Percentiles rank a stretch among this genome's conserved stretches.
Conservation (phyloP, 805 yeast species). For the Zygoascus biomembranicola region DNA sequence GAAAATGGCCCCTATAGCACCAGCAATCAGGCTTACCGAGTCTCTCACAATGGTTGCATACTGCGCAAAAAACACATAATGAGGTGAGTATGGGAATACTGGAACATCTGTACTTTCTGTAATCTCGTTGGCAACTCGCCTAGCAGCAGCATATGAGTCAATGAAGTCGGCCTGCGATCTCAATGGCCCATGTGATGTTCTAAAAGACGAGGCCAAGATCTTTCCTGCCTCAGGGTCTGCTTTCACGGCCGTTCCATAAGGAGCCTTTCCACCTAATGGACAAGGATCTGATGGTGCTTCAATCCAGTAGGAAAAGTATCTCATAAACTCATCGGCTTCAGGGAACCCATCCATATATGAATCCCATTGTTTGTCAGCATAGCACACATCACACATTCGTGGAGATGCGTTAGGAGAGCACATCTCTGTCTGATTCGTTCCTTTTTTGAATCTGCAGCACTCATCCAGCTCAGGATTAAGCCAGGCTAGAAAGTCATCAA, state of each 20-base stretch:
- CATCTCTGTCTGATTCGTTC: constrained; percentile 40
- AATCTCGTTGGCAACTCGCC: constrained; percentile 52
- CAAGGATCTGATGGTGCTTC: constrained; percentile 79
- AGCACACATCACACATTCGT: constrained; percentile 69
- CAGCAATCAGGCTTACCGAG: constrained; percentile 44
- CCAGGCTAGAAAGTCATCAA: constrained; percentile 84
- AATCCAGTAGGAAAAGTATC: constrained; percentile 74
- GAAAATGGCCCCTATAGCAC: constrained; percentile 46
- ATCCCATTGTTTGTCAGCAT: constrained; percentile 53
- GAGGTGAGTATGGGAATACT: constrained; percentile 86
- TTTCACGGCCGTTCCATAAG: constrained; percentile 58
- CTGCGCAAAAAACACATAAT: constrained; percentile 88
- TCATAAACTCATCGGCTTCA: constrained; percentile 60
- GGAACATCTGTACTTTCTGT: constrained; percentile 36
- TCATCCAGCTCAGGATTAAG: constrained; percentile 78
- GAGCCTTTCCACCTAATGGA: constrained; percentile 93
- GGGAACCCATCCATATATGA: constrained; percentile 81
- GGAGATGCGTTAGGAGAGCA: constrained; percentile 63
- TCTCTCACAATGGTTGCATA: constrained; percentile 57
- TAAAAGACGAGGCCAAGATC: constrained; percentile 56
- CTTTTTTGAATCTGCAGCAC: constrained; percentile 69
- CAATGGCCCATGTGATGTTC: constrained; percentile 73
- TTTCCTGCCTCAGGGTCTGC: constrained; percentile 31
- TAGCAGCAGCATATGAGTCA: constrained; percentile 63
- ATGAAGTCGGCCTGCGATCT: constrained; percentile 81